Evolutionary conservation across 768 basidiomycete genomes (phyloP), one percentile per base, ranked within the genome.

Genomic region (Rhizopogon vulgaris): DNA sequence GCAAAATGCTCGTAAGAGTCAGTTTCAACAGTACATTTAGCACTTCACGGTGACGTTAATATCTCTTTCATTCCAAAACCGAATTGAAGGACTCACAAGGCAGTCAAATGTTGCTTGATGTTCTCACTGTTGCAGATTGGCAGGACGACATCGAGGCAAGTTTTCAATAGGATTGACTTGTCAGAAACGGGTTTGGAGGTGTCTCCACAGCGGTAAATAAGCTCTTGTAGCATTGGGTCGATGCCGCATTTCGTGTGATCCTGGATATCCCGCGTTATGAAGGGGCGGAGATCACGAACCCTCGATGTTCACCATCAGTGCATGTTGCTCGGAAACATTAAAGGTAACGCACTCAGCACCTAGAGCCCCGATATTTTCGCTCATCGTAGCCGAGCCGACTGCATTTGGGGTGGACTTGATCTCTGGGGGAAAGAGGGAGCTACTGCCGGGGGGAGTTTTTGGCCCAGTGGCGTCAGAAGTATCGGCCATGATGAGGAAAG

Each of bases 331-430:
- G 22, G 22, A 49, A 36, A 6, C 18, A 14, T 11, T 4, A 28
- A 41, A 3, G 5, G 6, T 3, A 6, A 41, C 17, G 18, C 8
- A 41, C 38, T 24, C 7, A 4, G 12, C 27, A 3, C 41, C 49
- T 27, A 42, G 12, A 11, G 38, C 9, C 28, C 38, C 6, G 8
- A 50, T 50, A 10, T n/a, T 7, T 30, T 50, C 41, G 41, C 49
- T 50, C 15, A 32, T 8, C 1, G 11, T 17, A 6, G 49, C 41
- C 15, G 49, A 25, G 12, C 49, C 49, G 11, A 39, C 12, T 15
- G 49, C 49, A 39, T 22, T 28, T 3, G 41, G 49, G 39, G 41
- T 50, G 15, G 41, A 41, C 12, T 50, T 47, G 27, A 32, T n/a
- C 17, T 41, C 6, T 2, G 38, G 4, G 1, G 6, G 11, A 34